Conservation (phyloP, 176 grass and related monocot species). For the Cymbopogon citratus region DNA sequence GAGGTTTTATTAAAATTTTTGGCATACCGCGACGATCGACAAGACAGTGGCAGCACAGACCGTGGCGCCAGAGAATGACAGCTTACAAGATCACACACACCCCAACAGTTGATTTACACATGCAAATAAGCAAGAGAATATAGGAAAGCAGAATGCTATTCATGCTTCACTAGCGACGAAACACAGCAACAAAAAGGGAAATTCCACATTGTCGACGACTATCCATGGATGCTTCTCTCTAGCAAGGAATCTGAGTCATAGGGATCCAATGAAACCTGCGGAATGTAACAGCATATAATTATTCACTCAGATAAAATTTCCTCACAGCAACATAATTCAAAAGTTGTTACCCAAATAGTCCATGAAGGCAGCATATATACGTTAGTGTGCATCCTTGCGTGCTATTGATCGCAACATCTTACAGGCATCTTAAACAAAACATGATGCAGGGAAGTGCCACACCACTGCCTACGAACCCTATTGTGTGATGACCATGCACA, state of each 20-base stretch:
- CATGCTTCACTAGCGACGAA: slow-evolving; percentile 18
- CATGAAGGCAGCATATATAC: background rate
- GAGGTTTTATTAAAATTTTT: slow-evolving; percentile 12
- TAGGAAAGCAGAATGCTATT: slow-evolving; percentile 5
- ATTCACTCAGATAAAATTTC: background rate
- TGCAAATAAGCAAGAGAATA: background rate
- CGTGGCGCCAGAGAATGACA: background rate
- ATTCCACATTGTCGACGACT: slow-evolving; percentile 1
- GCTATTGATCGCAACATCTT: background rate
- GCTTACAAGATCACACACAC: slow-evolving; percentile 29
- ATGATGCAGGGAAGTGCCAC: background rate
- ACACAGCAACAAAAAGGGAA: slow-evolving; percentile 11
- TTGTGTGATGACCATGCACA: background rate
- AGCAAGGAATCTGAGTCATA: slow-evolving; percentile 32
- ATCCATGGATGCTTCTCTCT: slow-evolving; percentile 31
- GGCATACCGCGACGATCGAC: background rate
- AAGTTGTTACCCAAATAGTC: background rate
- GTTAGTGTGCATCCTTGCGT: background rate
- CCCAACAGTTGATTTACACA: slow-evolving; percentile 30
- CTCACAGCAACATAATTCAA: background rate
- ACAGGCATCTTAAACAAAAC: background rate
- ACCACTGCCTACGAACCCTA: background rate
- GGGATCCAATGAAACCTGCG: slow-evolving; percentile 39
- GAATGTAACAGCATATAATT: background rate
- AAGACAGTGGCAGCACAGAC: background rate